Evolutionary conservation across 2,329 filamentous ascomycete genomes (phyloP).

Genomic region (Fusarium sp.): DNA sequence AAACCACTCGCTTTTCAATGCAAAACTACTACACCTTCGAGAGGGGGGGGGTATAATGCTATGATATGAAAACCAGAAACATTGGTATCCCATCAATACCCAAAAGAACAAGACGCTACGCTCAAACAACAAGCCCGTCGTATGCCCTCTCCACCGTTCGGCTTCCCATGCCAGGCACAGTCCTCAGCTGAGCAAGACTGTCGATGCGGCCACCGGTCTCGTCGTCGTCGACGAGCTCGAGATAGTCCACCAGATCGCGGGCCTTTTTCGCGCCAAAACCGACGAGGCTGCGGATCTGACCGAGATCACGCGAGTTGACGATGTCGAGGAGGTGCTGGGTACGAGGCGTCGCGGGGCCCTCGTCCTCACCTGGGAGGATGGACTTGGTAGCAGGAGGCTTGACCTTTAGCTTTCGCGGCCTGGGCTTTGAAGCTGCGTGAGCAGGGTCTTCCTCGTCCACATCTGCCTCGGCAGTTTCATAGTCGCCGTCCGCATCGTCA

Average conservation of each 20-base stretch:
- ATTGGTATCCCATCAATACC: slow-evolving; percentile 22
- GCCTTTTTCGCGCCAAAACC: slow-evolving; percentile 80
- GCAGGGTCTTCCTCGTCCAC: slow-evolving; percentile 51
- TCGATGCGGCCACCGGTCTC: slow-evolving; percentile 54
- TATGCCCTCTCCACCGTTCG: slow-evolving; percentile 66
- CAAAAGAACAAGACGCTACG: slow-evolving; percentile 7
- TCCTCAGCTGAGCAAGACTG: slow-evolving; percentile 60
- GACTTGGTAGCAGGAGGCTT: slow-evolving; percentile 41
- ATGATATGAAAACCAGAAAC: slow-evolving; percentile 38
- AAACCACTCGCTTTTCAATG: slow-evolving; percentile 29
- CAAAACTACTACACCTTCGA: slow-evolving; percentile 27
- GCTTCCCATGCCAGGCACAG: slow-evolving; percentile 66
- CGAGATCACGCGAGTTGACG: slow-evolving; percentile 76
- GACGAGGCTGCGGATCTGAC: slow-evolving; percentile 70
- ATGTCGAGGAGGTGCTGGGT: slow-evolving; percentile 72
- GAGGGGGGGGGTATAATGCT: slow-evolving; percentile 39
- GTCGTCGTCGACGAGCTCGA: slow-evolving; percentile 56
- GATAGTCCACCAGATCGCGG: slow-evolving; percentile 64
- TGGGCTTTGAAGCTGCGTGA: slow-evolving; percentile 40
- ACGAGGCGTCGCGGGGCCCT: slow-evolving; percentile 59
- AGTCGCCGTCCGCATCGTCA: slow-evolving; percentile 52
- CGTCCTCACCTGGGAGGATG: slow-evolving; percentile 51
- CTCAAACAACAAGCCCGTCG: slow-evolving; percentile 53
- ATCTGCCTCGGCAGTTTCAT: slow-evolving; percentile 54
- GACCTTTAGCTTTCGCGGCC: slow-evolving; percentile 46